phyloP scores from a whole-genome alignment of 83 land plant genomes.

The Picea abies region DNA sequence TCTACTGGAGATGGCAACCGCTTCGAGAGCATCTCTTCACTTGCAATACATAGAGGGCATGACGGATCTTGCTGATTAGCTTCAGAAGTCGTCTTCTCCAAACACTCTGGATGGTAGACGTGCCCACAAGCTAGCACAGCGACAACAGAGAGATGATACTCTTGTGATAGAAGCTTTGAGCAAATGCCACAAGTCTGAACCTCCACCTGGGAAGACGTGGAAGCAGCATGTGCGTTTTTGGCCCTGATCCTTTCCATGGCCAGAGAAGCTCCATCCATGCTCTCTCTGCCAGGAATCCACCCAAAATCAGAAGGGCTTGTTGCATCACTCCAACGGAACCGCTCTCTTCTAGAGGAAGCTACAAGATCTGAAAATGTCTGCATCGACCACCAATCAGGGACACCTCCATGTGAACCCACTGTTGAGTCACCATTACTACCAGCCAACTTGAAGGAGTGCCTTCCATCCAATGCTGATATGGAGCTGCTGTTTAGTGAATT shows the following conservation, averaged over 20 bases:
- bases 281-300: slow-evolving; percentile 61
- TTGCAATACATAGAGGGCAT: slow-evolving; percentile 36
- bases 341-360: slow-evolving; percentile 65
- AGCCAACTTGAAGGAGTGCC: slow-evolving; percentile 24
- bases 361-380: slow-evolving; percentile 74
- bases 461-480: slow-evolving; percentile 38
- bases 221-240: slow-evolving; percentile 29
- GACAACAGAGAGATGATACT: slow-evolving; percentile 25
- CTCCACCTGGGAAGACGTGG: slow-evolving; percentile 35
- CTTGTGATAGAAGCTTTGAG: slow-evolving; percentile 21
- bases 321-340: slow-evolving; percentile 50
- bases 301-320: slow-evolving; percentile 32
- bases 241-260: slow-evolving; percentile 45
- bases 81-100: slow-evolving; percentile 34
- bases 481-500: slow-evolving; percentile 14
- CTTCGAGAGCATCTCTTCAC: background rate
- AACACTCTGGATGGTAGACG: slow-evolving; percentile 55
- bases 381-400: slow-evolving; percentile 84
- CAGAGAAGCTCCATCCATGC: slow-evolving; percentile 33
- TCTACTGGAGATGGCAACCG: background rate
- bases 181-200: slow-evolving; percentile 40
- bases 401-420: slow-evolving; percentile 44
- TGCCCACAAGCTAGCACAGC: slow-evolving; percentile 61
- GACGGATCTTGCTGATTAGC: slow-evolving; percentile 39
- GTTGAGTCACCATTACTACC: slow-evolving; percentile 28